Evolutionary conservation across 208 protist species (phyloP).

Genomic region (Strigomonas culicis): DNA sequence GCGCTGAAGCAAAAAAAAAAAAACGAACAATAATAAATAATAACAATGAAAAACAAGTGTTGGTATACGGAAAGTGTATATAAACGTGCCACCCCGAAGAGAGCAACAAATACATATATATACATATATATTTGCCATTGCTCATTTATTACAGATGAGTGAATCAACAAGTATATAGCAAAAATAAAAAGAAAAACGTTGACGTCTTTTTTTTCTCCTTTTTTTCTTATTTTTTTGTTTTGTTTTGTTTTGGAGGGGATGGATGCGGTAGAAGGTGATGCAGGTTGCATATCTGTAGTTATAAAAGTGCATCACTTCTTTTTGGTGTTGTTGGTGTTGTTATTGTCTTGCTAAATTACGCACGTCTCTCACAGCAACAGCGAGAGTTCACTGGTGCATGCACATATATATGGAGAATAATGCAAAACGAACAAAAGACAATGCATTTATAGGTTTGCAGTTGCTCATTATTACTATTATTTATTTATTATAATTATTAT

Average conservation of each 20-base stretch:
- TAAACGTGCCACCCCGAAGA: no score
- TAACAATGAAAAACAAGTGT: conserved; percentile 15
- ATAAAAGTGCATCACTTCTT: no score
- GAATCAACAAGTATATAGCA: background rate
- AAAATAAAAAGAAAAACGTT: no score
- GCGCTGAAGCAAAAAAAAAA: background rate
- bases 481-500: no score
- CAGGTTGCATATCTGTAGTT: no score
- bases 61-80: background rate
- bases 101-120: conserved; percentile 2
- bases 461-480: no score
- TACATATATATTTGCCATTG: background rate
- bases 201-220: background rate
- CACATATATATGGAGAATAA: background rate
- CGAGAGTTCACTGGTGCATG: background rate
- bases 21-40: background rate
- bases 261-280: no score
- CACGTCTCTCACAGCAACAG: no score
- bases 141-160: background rate
- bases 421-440: no score
- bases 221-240: background rate
- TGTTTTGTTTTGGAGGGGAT: background rate
- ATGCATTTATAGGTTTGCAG: no score
- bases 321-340: no score
- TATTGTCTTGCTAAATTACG: no score